A percentile compares a stretch with the other conserved stretches of the same genome.
Evolutionary conservation across 2,329 filamentous ascomycete species (phyloP).

Genomic region (Colletotrichum australisinense): DNA sequence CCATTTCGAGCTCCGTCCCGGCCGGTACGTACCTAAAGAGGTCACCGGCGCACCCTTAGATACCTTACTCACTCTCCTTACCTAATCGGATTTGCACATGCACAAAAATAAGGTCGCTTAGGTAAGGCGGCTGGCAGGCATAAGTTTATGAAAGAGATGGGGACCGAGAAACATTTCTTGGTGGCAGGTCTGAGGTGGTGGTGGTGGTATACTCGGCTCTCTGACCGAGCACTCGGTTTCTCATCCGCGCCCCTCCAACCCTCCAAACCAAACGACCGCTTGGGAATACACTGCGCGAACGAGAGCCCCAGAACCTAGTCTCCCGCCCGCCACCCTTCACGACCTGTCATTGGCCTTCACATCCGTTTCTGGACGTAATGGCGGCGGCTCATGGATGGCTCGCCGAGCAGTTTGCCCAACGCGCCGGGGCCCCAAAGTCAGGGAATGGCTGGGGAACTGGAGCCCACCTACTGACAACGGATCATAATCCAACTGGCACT

Average conservation of each 20-base stretch:
- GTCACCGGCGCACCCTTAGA: neutral
- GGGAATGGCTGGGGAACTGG: slow-evolving; percentile 22
- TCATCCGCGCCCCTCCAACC: slow-evolving; percentile 8
- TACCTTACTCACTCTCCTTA: neutral
- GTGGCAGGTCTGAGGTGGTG: too few relatives aligned
- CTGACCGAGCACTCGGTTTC: slow-evolving; percentile 21
- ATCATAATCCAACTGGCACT: too few relatives aligned
- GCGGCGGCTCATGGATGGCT: slow-evolving; percentile 14
- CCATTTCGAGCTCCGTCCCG: slow-evolving; percentile 3
- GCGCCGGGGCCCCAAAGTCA: slow-evolving; percentile 1
- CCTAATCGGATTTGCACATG: neutral
- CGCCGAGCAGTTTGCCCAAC: slow-evolving; percentile 2
- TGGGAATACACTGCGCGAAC: neutral
- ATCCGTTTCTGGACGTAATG: slow-evolving; percentile 18
- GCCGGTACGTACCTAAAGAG: slow-evolving; percentile 26
- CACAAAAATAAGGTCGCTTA: neutral
- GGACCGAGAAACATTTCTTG: too few relatives aligned
- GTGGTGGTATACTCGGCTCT: slow-evolving; percentile 5
- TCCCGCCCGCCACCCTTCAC: neutral
- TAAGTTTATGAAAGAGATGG: neutral
- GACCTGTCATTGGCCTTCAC: neutral
- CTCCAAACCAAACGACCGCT: neutral
- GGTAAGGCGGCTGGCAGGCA: neutral
- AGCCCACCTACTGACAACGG: neutral
- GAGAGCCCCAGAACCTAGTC: neutral